Evolutionary conservation across 2,329 filamentous ascomycete genomes (phyloP), one percentile per base, ranked within the genome.

Genomic region (Tolypocladium nubicola): DNA sequence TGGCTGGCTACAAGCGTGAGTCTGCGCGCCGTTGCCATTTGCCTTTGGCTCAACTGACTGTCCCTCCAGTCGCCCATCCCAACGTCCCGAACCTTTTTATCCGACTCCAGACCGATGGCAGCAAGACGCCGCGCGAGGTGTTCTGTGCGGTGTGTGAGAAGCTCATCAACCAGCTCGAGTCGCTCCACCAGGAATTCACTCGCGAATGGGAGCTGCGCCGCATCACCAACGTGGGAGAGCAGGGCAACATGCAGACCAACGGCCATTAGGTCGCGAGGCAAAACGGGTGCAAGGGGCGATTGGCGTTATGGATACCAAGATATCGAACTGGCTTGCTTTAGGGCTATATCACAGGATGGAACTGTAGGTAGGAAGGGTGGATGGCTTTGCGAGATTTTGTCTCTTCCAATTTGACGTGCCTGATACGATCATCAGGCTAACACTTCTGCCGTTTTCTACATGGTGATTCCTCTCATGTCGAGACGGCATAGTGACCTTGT

Each of bases 51-150:
- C 38, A 4, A 23, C 56, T 61, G 21, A 68, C 59, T 33, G 13
- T 16, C 16, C 38, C 37, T 19, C 39, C 40, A 71, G 82, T 84
- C 57, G 75, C 74, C 54, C 82, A 85, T 58, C 82, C 82, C 61
- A 85, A 85, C 62, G 81, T 85, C 14, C 78, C 82, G 10, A 80
- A 84, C 66, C 72, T 85, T 47, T 74, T 82, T 60, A 78, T 99
- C 59, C 89, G 94, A 58, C 83, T 99, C 59, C 91, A 96, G 74
- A 99, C 94, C 5, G 90, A 97, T 69, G 94, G 94, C 59, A 82
- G 82, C 30, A 81, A 96, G 61, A 88, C 88, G 1, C 91, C 94
- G n/a, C 92, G 92, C 64, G 90, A 96, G 65, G 91, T 92, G 1
- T 79, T 99, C 45, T 79, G 94, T 57, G 82, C 86, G 55, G 86